Evolutionary conservation across 2,329 filamentous ascomycete species (phyloP), one percentile per base, ranked within the genome.

Genomic region (Cadophora gregata): DNA sequence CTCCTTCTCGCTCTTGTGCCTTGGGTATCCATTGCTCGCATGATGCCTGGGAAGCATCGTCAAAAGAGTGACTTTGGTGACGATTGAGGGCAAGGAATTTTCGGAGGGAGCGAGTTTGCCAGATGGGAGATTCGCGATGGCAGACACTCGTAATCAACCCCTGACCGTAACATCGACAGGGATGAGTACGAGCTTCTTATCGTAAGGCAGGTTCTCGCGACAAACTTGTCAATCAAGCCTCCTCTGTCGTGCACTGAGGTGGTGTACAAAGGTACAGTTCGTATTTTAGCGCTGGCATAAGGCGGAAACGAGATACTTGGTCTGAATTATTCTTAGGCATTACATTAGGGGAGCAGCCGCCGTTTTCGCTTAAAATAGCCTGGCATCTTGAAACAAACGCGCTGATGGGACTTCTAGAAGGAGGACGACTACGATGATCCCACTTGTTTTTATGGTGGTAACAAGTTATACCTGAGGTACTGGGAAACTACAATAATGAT

Each of bases 21-120:
- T 86, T 70, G 91, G 90, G 79, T 94, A 94, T 77, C 93, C 94
- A 82, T 96, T 97, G 70, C 83, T 82, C 69, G 83, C 82, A 78
- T 91, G 86, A 85, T 97, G 93, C 83, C 93, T 88, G 78, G 95
- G 92, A 88, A 96, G 93, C 88, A 90, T 91, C 82, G 88, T 89
- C 78, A 69, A 68, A 55, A 59, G 68, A 82, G 59, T 53, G 50
- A 66, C 38, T 56, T 31, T 42, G 29, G 24, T 24, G 25, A 42
- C 38, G 36, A 59, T 42, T 47, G 51, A n/a, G 60, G 48, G 31
- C 50, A 50, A 53, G 19, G 56, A 67, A 42, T 53, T 31, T 36
- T 67, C 21, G 61, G 63, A 51, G 45, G 36, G 36, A 63, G 50
- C 53, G 67, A 71, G 65, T 68, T 66, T 70, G 67, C 67, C 69